Base-by-base conservation (phyloP, 257 asterid species). In the Nicotiana attenuata region DNA sequence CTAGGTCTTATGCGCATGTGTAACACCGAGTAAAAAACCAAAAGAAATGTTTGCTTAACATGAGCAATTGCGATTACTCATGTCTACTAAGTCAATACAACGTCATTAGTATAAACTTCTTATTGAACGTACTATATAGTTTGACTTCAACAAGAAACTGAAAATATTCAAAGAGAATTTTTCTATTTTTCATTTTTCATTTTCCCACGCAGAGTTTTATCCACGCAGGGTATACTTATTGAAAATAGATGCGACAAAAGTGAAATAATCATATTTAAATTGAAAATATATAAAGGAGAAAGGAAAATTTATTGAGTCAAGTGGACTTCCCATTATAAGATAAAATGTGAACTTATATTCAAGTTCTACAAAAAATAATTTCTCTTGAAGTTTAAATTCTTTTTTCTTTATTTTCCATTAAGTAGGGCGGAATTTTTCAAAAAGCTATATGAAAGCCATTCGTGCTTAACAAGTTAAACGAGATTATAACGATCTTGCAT, bases 31-130 rank as follows among this genome's bases (percentile, higher is more conserved):
- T 5, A 6, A 0, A 35, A 35, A 6, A 35, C 8, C 0, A 35
- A 35, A 35, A 35, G 6, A 35, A 35, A 1, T 5, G 9, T 35
- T 38, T 38, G 47, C 10, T 38, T 38, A 38, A 67, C 78, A 17
- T 71, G 24, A 82, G 81, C 82, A 53, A 45, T 79, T 75, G 80
- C 28, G 88, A 53, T n/a, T 50, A 26, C 50, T 26, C 77, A 22
- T 50, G 2, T 38, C 47, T 38, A 38, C 47, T 13, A 50, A 17
- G 45, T 65, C 73, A 65, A 65, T 65, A 7, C 47, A 38, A 38
- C 47, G 45, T 65, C 73, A 65, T 7, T 24, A 65, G 41, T 24
- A 65, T 3, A n/a, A 29, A 11, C 8, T 65, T 65, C 45, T 28
- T 29, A 29, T 65, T 65, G 10, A 65, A 22, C 73, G 24, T 35